Percentiles rank a stretch among this genome's conserved stretches.
Evolutionary conservation across 2,329 filamentous ascomycete species (phyloP).

Genomic region (Zopfia rhizophila): DNA sequence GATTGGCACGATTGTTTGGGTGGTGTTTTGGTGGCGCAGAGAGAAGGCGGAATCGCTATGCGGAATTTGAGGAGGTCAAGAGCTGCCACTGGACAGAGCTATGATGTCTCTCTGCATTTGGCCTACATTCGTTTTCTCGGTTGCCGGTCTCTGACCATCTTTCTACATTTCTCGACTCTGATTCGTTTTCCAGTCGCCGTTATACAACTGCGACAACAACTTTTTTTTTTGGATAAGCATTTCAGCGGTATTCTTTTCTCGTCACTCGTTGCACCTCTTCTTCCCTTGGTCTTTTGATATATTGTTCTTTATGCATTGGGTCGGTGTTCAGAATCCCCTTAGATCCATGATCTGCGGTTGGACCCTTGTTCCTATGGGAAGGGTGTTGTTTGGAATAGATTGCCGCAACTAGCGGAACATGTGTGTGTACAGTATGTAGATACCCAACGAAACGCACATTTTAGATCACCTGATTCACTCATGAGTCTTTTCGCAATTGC

Average conservation of each 20-base stretch:
- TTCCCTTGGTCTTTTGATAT: neutral
- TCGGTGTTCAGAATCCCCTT: no score
- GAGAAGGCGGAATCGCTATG: slow-evolving; percentile 31
- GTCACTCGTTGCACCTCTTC: slow-evolving; percentile 9
- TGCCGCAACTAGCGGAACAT: slow-evolving; percentile 13
- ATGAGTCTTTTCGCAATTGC: no score
- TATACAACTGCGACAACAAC: slow-evolving; percentile 1
- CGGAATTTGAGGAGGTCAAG: slow-evolving; percentile 44
- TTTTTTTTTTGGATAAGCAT: neutral
- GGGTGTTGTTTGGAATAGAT: slow-evolving; percentile 1
- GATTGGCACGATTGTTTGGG: slow-evolving; percentile 43
- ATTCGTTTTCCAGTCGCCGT: neutral
- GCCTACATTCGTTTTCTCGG: no score
- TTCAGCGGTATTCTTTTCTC: slow-evolving; percentile 8
- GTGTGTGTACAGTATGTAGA: slow-evolving; percentile 7
- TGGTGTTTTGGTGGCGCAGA: slow-evolving; percentile 48
- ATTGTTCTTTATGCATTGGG: slow-evolving; percentile 1
- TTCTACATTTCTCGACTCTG: slow-evolving; percentile 6
- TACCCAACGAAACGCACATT: slow-evolving; percentile 8
- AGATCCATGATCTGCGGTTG: no score
- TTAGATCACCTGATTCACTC: no score
- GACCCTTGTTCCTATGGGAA: no score
- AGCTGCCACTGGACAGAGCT: slow-evolving; percentile 45
- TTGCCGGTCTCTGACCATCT: no score
- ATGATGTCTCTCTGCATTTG: no score